Evolutionary conservation across 2,329 filamentous ascomycete species (phyloP).

Genomic region (Malbranchea zuffiana): DNA sequence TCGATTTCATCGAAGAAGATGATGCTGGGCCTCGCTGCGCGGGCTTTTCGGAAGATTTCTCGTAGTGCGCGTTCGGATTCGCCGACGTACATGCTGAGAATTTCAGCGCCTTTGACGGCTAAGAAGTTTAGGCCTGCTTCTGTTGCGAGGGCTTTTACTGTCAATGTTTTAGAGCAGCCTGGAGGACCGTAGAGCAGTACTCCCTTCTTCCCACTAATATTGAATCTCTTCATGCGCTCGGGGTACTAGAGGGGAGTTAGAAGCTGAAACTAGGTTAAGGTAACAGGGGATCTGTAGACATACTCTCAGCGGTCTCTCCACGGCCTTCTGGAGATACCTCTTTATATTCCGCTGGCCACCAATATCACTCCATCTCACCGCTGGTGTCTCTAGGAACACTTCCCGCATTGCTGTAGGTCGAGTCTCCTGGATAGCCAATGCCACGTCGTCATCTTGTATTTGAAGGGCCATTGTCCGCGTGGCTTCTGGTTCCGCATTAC

Average conservation of each 20-base stretch:
- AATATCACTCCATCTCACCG: conserved; percentile 76
- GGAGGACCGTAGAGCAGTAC: conserved; percentile 85
- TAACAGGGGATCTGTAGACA: conserved; percentile 2
- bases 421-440: conserved; percentile 53
- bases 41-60: conserved; percentile 73
- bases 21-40: conserved; percentile 77
- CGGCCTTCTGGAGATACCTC: conserved; percentile 49
- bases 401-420: conserved; percentile 79
- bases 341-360: conserved; percentile 75
- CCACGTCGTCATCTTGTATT: conserved; percentile 28
- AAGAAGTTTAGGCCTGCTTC: conserved; percentile 89
- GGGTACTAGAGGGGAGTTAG: conserved; percentile 31
- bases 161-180: conserved; percentile 89
- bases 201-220: conserved; percentile 59
- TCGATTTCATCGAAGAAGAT: conserved; percentile 98
- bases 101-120: conserved; percentile 83
- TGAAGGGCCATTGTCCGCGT: conserved; percentile 17
- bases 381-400: conserved; percentile 77
- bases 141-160: conserved; percentile 80
- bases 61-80: conserved; percentile 81
- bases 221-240: conserved; percentile 40
- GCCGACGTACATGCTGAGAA: conserved; percentile 94
- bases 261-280: neutral
- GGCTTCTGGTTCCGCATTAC: conserved; percentile 4
- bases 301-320: conserved; percentile 49